These are phyloP conservation scores for Chytriomyces confervae DNA, from an alignment of 192 early-diverging fungal species.

Conservation along the genomic window DNA sequence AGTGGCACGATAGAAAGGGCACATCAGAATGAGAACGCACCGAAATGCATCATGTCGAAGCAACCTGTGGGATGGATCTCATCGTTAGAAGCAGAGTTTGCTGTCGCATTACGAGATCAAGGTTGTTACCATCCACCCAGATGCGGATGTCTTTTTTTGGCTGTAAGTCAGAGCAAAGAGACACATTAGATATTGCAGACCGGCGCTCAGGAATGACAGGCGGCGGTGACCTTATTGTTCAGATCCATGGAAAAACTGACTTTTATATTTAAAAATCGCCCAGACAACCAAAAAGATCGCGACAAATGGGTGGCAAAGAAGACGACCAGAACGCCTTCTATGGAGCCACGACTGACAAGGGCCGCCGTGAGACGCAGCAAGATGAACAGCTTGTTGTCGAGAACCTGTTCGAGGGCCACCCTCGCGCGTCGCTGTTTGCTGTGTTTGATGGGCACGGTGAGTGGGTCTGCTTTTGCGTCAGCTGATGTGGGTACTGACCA, in stretches of 20 bases:
- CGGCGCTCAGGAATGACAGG: background rate
- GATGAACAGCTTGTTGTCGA: conserved; percentile 42
- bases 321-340: background rate
- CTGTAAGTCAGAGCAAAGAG: background rate
- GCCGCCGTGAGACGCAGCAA: conserved; percentile 49
- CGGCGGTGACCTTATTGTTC: no score
- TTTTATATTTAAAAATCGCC: no score
- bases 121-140: conserved; percentile 1
- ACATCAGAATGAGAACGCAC: no score
- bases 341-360: conserved; percentile 44
- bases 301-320: background rate
- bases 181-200: background rate
- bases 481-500: background rate
- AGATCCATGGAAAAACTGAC: no score
- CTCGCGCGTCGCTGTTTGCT: conserved; percentile 47
- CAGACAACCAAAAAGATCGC: background rate
- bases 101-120: background rate
- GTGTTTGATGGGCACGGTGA: conserved; percentile 63
- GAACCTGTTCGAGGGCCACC: conserved; percentile 31
- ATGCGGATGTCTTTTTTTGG: conserved; percentile 8
- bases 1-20: no score
- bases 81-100: no score
- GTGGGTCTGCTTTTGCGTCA: background rate
- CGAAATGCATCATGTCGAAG: conserved; percentile 95
- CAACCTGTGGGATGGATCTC: conserved; percentile 61